A percentile compares a stretch with the other conserved stretches of the same genome.
These are phyloP conservation scores for Telopea speciosissima DNA, from an alignment of 177 flowering plant species.

Conservation along the genomic window DNA sequence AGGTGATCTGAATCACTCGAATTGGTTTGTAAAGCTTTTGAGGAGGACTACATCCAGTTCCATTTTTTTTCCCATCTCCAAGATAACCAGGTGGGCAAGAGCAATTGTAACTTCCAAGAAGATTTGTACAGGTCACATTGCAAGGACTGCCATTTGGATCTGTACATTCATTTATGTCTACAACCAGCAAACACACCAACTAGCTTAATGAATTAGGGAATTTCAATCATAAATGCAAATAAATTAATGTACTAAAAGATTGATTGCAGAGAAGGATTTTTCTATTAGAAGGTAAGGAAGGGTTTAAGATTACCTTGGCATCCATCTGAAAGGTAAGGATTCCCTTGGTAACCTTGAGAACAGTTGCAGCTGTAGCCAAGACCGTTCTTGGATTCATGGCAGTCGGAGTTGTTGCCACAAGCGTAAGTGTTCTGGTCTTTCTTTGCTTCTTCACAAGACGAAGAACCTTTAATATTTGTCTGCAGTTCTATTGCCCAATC, in stretches of 20 bases:
- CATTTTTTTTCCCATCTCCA: slow-evolving; percentile 19
- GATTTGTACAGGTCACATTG: slow-evolving; percentile 17
- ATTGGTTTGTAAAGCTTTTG: background rate
- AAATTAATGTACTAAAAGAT: too few relatives aligned
- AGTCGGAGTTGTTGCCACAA: background rate
- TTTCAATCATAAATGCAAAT: too few relatives aligned
- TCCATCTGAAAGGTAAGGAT: slow-evolving; percentile 1
- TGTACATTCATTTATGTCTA: slow-evolving; percentile 29
- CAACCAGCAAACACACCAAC: background rate
- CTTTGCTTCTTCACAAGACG: background rate
- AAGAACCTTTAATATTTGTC: too few relatives aligned
- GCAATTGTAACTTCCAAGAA: slow-evolving; percentile 21
- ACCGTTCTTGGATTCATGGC: background rate
- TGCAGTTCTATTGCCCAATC: background rate
- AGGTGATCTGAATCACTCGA: background rate
- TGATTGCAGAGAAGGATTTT: background rate
- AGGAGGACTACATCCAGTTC: slow-evolving; percentile 10
- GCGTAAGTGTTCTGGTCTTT: background rate
- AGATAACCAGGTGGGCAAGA: slow-evolving; percentile 12
- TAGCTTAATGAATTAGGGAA: too few relatives aligned
- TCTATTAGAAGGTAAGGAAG: background rate
- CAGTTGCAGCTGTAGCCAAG: slow-evolving; percentile 2
- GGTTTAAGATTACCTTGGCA: background rate
- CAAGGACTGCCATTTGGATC: slow-evolving; percentile 19
- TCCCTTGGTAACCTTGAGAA: slow-evolving; percentile 1